Percentiles rank a stretch among this genome's conserved stretches.
Evolutionary conservation across 2,329 filamentous ascomycete species (phyloP).

Genomic region (Talaromyces funiculosus): DNA sequence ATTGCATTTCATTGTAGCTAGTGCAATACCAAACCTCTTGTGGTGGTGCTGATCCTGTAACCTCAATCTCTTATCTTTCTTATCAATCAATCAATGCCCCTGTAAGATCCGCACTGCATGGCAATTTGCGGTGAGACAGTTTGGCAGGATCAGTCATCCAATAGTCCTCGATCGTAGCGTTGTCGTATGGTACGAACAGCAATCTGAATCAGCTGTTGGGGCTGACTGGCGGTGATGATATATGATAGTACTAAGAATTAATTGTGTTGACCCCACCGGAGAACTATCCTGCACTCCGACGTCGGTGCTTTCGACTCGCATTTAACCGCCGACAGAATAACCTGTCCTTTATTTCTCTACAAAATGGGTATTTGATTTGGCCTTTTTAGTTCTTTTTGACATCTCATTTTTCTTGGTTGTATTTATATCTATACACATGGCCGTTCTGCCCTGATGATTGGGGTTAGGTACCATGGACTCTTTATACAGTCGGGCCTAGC

Average conservation of each 20-base stretch:
- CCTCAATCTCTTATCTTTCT: background rate
- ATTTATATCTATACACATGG: background rate
- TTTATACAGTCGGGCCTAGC: background rate
- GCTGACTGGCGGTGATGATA: background rate
- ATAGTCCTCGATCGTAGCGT: background rate
- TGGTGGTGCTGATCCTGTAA: background rate
- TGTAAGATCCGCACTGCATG: background rate
- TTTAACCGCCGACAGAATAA: background rate
- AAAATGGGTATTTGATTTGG: background rate
- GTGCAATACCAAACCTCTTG: background rate
- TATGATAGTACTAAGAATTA: background rate
- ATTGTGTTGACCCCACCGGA: background rate
- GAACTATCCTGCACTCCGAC: background rate
- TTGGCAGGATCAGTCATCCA: background rate
- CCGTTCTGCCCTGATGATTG: background rate
- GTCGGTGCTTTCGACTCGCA: background rate
- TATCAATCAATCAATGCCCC: background rate
- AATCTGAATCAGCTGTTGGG: background rate
- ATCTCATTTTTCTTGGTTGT: background rate
- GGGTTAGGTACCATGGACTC: constrained; percentile 1
- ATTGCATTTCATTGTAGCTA: background rate
- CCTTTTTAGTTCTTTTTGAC: background rate
- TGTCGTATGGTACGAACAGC: background rate
- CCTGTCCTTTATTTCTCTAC: background rate
- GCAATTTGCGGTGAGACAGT: background rate